phyloP scores from a whole-genome alignment of 75 land plant genomes.

The Larix kaempferi region DNA sequence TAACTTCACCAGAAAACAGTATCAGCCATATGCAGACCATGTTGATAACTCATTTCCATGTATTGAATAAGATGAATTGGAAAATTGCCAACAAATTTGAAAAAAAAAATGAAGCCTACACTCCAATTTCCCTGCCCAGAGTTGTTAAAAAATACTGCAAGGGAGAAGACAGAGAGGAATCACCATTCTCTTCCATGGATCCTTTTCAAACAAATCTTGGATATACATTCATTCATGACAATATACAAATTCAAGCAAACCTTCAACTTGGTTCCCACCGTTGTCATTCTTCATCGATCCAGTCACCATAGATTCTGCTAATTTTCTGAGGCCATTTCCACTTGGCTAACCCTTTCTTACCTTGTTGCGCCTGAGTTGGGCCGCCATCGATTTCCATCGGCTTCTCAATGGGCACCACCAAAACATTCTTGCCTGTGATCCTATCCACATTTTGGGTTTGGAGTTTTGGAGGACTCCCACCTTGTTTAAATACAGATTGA shows the following conservation, averaged over 20 bases:
- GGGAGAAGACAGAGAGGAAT: too few relatives aligned
- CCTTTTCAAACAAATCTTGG: too few relatives aligned
- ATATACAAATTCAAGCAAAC: background rate
- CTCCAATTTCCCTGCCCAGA: too few relatives aligned
- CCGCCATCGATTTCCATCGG: background rate
- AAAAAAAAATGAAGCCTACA: too few relatives aligned
- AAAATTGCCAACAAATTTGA: too few relatives aligned
- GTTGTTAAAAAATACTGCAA: too few relatives aligned
- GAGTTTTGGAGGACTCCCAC: background rate
- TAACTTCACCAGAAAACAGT: too few relatives aligned
- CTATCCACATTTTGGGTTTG: background rate
- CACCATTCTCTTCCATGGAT: too few relatives aligned
- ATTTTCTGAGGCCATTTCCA: slow-evolving; percentile 9
- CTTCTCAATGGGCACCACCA: background rate
- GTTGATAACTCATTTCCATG: too few relatives aligned
- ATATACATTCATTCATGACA: background rate
- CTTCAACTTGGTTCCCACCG: too few relatives aligned
- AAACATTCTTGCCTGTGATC: background rate
- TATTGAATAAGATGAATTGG: too few relatives aligned
- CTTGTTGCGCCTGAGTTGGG: background rate
- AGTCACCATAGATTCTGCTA: slow-evolving; percentile 6
- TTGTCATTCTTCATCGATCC: slow-evolving; percentile 3
- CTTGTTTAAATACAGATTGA: background rate
- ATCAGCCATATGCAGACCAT: too few relatives aligned
- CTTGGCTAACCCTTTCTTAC: background rate